Evolutionary conservation across 257 asterid species (phyloP).

Genomic region (Oldenlandia corymbosa): DNA sequence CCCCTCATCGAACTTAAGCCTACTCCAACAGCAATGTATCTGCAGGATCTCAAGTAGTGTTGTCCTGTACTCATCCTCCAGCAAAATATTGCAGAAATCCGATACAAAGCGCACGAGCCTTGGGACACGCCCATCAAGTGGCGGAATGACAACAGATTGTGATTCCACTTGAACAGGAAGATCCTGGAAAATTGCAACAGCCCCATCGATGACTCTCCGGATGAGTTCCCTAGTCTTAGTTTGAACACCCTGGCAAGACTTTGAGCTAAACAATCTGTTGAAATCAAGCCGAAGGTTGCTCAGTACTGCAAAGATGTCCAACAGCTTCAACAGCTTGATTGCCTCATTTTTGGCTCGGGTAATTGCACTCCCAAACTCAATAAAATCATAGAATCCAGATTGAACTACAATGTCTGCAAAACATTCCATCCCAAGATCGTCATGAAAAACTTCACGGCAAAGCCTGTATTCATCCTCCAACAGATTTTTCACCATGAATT

Average conservation of each 20-base stretch:
- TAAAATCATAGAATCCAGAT: conserved; percentile 53
- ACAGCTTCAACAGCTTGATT: conserved; percentile 58
- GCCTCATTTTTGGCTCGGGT: conserved; percentile 74
- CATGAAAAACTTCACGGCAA: conserved; percentile 45
- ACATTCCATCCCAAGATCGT: conserved; percentile 47
- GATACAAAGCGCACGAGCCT: conserved; percentile 54
- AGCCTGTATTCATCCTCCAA: conserved; percentile 56
- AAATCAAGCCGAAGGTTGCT: conserved; percentile 59
- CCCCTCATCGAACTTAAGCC: conserved; percentile 27
- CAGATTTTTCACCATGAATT: conserved; percentile 49
- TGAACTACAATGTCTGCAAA: conserved; percentile 50
- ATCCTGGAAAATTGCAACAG: conserved; percentile 59
- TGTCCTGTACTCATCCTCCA: conserved; percentile 52
- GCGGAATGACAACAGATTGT: conserved; percentile 49
- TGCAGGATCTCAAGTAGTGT: conserved; percentile 51
- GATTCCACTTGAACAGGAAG: conserved; percentile 64
- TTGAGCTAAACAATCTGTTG: conserved; percentile 62
- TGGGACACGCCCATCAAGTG: conserved; percentile 57
- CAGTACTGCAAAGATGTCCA: conserved; percentile 60
- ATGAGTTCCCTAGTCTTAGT: conserved; percentile 59
- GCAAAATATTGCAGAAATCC: conserved; percentile 60
- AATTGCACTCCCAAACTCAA: conserved; percentile 47
- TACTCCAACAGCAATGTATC: conserved; percentile 65
- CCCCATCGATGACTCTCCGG: conserved; percentile 58
- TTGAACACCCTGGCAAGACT: conserved; percentile 48